These are phyloP conservation scores for Trichosporon sp. DNA, from an alignment of 1,284 basidiomycete genomes.

Conservation along the genomic window DNA sequence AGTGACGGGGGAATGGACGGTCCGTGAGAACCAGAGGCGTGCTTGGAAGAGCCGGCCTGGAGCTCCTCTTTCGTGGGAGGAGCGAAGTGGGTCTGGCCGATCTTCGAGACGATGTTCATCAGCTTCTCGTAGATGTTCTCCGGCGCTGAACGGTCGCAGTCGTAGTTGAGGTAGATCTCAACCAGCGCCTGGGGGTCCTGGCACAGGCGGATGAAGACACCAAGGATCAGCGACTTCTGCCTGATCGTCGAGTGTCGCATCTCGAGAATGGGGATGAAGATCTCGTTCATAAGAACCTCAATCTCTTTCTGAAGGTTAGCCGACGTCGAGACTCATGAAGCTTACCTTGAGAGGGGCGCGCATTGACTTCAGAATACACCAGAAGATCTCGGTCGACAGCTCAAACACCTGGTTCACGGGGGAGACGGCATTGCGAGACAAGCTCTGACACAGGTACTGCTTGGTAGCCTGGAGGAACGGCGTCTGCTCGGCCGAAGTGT, in stretches of 20 bases:
- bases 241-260: slow-evolving; percentile 95
- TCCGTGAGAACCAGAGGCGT: slow-evolving; percentile 48
- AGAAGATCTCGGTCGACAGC: slow-evolving; percentile 97
- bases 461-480: slow-evolving; percentile 89
- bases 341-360: slow-evolving; percentile 81
- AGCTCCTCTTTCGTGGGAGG: slow-evolving; percentile 58
- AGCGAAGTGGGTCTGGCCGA: slow-evolving; percentile 71
- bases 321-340: too few species aligned
- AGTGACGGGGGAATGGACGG: slow-evolving; percentile 64
- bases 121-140: slow-evolving; percentile 97
- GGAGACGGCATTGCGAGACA: slow-evolving; percentile 94
- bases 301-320: slow-evolving; percentile 77
- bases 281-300: slow-evolving; percentile 95
- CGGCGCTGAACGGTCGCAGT: slow-evolving; percentile 86
- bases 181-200: slow-evolving; percentile 95
- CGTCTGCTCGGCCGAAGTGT: slow-evolving; percentile 78
- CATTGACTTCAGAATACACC: slow-evolving; percentile 90
- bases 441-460: slow-evolving; percentile 88
- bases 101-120: slow-evolving; percentile 91
- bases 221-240: slow-evolving; percentile 88
- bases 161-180: slow-evolving; percentile 96
- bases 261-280: slow-evolving; percentile 97
- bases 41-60: slow-evolving; percentile 37
- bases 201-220: slow-evolving; percentile 80
- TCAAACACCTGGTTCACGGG: slow-evolving; percentile 97